phyloP scores from a whole-genome alignment of 768 basidiomycete species.

The Pisolithus sp. region DNA sequence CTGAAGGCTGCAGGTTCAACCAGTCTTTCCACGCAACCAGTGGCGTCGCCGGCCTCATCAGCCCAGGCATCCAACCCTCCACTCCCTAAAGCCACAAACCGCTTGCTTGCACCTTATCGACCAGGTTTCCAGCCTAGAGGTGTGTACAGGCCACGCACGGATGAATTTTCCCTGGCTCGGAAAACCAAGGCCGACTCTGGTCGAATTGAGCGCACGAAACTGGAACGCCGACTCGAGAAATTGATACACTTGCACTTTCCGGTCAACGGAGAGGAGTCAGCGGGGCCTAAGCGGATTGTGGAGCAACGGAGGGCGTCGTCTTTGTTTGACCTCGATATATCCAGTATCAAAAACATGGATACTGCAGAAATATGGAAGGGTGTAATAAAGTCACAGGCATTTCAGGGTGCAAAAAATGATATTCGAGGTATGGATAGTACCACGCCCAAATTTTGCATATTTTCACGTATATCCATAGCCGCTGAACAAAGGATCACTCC shows the following conservation, averaged over 20 bases:
- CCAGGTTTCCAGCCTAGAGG: conserved; percentile 94
- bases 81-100: conserved; percentile 15
- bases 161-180: conserved; percentile 57
- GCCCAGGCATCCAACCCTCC: conserved; percentile 19
- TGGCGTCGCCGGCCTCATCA: conserved; percentile 16
- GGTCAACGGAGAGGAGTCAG: conserved; percentile 12
- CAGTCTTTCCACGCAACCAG: conserved; percentile 8
- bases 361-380: conserved; percentile 68
- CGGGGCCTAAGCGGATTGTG: conserved; percentile 3
- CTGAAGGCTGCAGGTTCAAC: conserved; percentile 7
- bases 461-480: conserved; percentile 31
- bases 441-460: neutral
- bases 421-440: conserved; percentile 54
- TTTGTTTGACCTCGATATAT: conserved; percentile 66
- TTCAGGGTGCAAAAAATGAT: conserved; percentile 47
- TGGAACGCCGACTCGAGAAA: conserved; percentile 86
- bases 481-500: conserved; percentile 91
- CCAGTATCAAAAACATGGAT: conserved; percentile 51
- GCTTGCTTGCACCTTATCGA: conserved; percentile 60
- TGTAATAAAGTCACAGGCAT: conserved; percentile 40
- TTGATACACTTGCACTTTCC: conserved; percentile 71
- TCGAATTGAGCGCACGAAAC: conserved; percentile 74
- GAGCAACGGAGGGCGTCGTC: conserved; percentile 50
- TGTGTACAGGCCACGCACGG: conserved; percentile 71
- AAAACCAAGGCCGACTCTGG: conserved; percentile 35